Percentiles rank a stretch among this genome's conserved stretches.
phyloP scores from a whole-genome alignment of 257 asterid genomes.

The Fraxinus quadrangulata region DNA sequence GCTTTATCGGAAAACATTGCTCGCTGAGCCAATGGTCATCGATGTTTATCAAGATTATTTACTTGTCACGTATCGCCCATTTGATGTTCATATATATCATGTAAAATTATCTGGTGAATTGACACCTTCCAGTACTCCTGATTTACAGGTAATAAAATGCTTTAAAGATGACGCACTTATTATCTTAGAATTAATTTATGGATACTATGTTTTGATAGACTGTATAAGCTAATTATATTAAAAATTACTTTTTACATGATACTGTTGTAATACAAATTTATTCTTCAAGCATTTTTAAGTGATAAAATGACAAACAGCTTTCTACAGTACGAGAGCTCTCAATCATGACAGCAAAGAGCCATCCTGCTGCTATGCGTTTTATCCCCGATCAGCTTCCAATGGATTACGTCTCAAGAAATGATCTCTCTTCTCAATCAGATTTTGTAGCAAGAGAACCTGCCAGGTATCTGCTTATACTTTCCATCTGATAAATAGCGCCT shows the following conservation, averaged over 20 bases:
- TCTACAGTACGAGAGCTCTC: slow-evolving; percentile 99
- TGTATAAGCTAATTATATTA: slow-evolving; percentile 4
- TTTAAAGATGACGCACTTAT: slow-evolving; percentile 29
- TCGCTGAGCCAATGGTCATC: slow-evolving; percentile 93
- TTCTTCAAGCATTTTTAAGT: slow-evolving; percentile 75
- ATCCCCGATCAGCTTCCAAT: slow-evolving; percentile 87
- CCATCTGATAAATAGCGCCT: slow-evolving; percentile 22
- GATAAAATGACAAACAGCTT: slow-evolving; percentile 99
- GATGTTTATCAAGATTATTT: slow-evolving; percentile 96
- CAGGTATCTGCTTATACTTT: slow-evolving; percentile 51
- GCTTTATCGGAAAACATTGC: slow-evolving; percentile 81
- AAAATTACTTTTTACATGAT: slow-evolving; percentile 32
- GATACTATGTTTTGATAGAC: slow-evolving; percentile 16
- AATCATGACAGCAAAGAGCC: slow-evolving; percentile 98
- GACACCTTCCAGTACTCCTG: slow-evolving; percentile 85
- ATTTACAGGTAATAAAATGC: slow-evolving; percentile 72
- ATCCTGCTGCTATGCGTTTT: slow-evolving; percentile 94
- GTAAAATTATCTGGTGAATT: slow-evolving; percentile 88
- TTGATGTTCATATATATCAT: slow-evolving; percentile 94
- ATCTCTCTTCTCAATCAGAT: slow-evolving; percentile 52
- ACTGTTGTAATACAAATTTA: slow-evolving; percentile 32
- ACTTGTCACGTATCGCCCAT: slow-evolving; percentile 89
- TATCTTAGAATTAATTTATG: slow-evolving; percentile 22
- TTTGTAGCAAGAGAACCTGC: slow-evolving; percentile 69
- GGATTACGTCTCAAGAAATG: slow-evolving; percentile 48